Evolutionary conservation across 345 rosid genomes (phyloP), one percentile per base, ranked within the genome.

Genomic region (Arabidopsis thaliana): DNA sequence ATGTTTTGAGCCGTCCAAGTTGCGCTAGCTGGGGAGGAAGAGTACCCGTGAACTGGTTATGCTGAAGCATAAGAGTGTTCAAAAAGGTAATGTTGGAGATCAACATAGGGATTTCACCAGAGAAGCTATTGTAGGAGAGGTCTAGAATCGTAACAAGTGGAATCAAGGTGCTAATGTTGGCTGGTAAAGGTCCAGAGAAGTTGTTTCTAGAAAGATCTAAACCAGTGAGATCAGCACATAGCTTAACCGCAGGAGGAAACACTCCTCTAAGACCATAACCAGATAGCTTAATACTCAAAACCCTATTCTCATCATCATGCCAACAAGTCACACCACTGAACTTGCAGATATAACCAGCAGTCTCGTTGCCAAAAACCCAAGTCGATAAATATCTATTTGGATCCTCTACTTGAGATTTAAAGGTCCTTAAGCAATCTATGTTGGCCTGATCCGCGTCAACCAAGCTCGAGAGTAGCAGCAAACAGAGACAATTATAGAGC

Each of bases 281-380:
- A 1, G 86, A 58, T 28, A 93, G 91, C 75, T 75, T 84, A 57
- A 93, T 77, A 77, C 84, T 88, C 70, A 93, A 77, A 49, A 93
- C 96, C 73, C 58, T 87, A 77, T 84, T 91, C 86, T 93, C 98
- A 75, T 87, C 94, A 7, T 91, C 94, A 56, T 93, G 98, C 98
- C 98, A 93, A 69, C 98, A 93, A 8, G 87, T 87, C 40, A 93
- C 82, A 37, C 98, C 98, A 10, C 10, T n/a, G 75, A 91, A 93
- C 52, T 72, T 86, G 82, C 97, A 93, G 37, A 91, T 89, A 69
- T 22, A 87, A 22, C 98, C 98, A 63, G 67, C 80, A 11, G 93
- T 82, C 0, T 5, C 0, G 80, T 93, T 93, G 11, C 78, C 12
- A 76, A 93, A 91, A 32, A 74, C 65, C 97, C 98, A 93, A 6